Evolutionary conservation across 805 yeast genomes (phyloP).

Genomic region (Candida parachauliodes): DNA sequence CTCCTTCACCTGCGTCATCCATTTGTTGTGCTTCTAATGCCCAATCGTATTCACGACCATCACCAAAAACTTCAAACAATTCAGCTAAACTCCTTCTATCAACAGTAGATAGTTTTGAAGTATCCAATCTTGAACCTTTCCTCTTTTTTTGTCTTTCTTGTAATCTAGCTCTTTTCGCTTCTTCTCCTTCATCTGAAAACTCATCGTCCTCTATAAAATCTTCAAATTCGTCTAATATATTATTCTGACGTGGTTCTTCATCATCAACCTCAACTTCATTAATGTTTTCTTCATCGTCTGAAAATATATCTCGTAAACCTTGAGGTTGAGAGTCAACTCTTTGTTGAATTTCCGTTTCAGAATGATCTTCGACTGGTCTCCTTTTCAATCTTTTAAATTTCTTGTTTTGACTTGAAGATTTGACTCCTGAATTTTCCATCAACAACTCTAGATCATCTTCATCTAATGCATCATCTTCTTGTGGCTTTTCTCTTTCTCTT

Average conservation of each 20-base stretch:
- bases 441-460: conserved; percentile 93
- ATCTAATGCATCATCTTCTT: conserved; percentile 65
- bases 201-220: conserved; percentile 98
- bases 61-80: conserved; percentile 92
- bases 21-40: conserved; percentile 86
- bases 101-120: conserved; percentile 56
- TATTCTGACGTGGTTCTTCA: conserved; percentile 21
- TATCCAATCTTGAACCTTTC: conserved; percentile 46
- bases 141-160: conserved; percentile 31
- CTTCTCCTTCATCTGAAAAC: conserved; percentile 80
- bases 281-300: conserved; percentile 42
- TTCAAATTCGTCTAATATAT: conserved; percentile 77
- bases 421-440: conserved; percentile 86
- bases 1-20: conserved; percentile 52
- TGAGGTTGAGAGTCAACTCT: conserved; percentile 1
- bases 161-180: conserved; percentile 29
- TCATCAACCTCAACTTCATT: conserved; percentile 18
- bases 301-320: conserved; percentile 63
- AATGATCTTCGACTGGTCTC: conserved; percentile 41
- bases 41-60: conserved; percentile 97
- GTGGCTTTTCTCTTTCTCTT: conserved; percentile 21
- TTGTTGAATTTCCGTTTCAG: conserved; percentile 7
- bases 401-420: conserved; percentile 38
- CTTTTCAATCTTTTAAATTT: conserved; percentile 82
- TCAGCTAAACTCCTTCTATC: conserved; percentile 92